Evolutionary conservation across 1,284 basidiomycete species (phyloP).

Genomic region (Leccinum colubrinum): DNA sequence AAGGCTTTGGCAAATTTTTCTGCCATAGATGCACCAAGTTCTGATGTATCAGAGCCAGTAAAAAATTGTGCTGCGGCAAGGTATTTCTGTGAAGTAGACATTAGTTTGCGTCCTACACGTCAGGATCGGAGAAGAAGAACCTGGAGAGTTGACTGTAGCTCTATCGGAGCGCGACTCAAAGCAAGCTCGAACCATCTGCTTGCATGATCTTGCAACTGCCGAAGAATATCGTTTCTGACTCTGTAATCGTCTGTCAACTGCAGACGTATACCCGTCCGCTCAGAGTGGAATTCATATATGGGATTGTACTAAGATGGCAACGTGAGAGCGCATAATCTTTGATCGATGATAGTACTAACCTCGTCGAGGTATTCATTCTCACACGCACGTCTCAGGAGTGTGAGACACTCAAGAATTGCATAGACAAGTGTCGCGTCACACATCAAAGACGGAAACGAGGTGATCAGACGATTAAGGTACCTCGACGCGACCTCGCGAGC

Average conservation of each 20-base stretch:
- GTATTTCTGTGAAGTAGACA: conserved; percentile 61
- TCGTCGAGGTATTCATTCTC: conserved; percentile 93
- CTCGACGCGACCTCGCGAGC: conserved; percentile 81
- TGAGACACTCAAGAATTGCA: conserved; percentile 89
- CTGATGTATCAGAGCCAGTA: conserved; percentile 69
- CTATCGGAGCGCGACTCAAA: conserved; percentile 85
- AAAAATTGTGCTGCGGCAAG: conserved; percentile 70
- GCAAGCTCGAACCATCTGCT: conserved; percentile 85
- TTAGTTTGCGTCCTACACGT: neutral
- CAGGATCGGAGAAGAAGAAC: conserved; percentile 38
- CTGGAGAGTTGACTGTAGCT: conserved; percentile 91
- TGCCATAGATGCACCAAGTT: conserved; percentile 88
- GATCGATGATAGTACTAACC: conserved; percentile 42
- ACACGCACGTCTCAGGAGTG: conserved; percentile 83
- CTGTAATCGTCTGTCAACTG: conserved; percentile 88
- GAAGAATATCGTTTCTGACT: conserved; percentile 83
- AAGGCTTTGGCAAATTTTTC: conserved; percentile 81
- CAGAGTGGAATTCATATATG: conserved; percentile 79
- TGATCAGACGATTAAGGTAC: conserved; percentile 84
- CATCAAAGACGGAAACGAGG: conserved; percentile 93
- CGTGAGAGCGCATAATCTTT: conserved; percentile 2
- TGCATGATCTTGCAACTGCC: conserved; percentile 71
- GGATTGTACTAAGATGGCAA: conserved; percentile 74
- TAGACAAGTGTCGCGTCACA: conserved; percentile 89
- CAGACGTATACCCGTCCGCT: conserved; percentile 72